Percentiles rank a stretch among this genome's conserved stretches.
These are phyloP conservation scores for Solanum chacoense DNA, from an alignment of 305 asterid genomes.

Conservation along the genomic window DNA sequence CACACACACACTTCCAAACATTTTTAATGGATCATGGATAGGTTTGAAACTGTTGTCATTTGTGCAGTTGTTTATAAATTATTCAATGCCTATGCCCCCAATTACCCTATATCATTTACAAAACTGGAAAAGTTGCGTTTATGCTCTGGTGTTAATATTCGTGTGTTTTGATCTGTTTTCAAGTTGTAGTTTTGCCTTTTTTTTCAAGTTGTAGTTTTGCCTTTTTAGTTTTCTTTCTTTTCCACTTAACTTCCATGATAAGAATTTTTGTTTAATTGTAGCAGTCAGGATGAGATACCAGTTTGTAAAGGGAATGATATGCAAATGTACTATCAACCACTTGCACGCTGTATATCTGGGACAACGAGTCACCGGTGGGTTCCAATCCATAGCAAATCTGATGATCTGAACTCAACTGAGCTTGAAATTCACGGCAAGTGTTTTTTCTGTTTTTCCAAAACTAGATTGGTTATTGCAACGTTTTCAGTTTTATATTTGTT, in stretches of 20 bases:
- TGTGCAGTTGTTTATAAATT: background rate
- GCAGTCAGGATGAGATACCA: conserved; percentile 40
- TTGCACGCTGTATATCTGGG: conserved; percentile 64
- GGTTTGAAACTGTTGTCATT: background rate
- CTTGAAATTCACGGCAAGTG: conserved; percentile 64
- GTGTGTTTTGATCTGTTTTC: background rate
- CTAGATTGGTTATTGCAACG: background rate
- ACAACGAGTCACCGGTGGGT: conserved; percentile 64
- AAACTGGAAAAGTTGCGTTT: background rate
- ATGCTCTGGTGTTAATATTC: background rate
- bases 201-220: background rate
- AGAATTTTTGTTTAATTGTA: conserved; percentile 13
- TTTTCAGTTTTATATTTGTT: background rate
- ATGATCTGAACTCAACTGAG: conserved; percentile 31
- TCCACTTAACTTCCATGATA: background rate
- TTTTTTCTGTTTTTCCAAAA: background rate
- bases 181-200: background rate
- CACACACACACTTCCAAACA: background rate
- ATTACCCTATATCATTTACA: background rate
- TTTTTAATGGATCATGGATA: background rate
- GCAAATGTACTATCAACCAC: conserved; percentile 65
- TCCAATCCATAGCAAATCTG: conserved; percentile 59
- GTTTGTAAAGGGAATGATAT: conserved; percentile 65
- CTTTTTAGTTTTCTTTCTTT: conserved; percentile 1
- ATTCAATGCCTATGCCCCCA: background rate